These are phyloP conservation scores for Cryptosporidium sp. DNA, from an alignment of 169 alveolate species.

Conservation along the genomic window DNA sequence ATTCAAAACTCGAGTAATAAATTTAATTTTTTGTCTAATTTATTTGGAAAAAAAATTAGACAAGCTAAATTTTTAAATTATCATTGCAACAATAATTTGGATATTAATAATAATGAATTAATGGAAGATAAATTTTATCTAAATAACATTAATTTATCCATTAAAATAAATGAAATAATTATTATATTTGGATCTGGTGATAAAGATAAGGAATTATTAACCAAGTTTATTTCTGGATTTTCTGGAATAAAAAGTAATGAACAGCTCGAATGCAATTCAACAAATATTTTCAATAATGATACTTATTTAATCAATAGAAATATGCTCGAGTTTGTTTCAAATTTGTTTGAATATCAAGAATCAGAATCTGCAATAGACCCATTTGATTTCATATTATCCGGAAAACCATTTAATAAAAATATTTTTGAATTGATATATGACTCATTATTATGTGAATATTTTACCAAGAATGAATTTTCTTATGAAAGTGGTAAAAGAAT, in stretches of 20 bases:
- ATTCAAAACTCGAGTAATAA: background rate
- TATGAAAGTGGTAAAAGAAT: background rate
- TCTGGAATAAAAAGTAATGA: slow-evolving; percentile 20
- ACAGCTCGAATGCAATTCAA: background rate
- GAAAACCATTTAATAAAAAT: slow-evolving; percentile 20
- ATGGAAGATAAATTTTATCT: background rate
- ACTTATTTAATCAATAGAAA: slow-evolving; percentile 21
- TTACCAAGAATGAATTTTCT: background rate
- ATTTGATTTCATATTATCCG: slow-evolving; percentile 22
- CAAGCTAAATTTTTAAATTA: background rate
- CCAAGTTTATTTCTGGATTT: slow-evolving; percentile 44
- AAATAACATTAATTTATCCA: background rate
- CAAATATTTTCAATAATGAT: background rate
- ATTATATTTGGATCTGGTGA: slow-evolving; percentile 35
- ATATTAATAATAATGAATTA: background rate
- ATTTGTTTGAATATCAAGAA: slow-evolving; percentile 23
- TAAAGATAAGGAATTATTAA: background rate
- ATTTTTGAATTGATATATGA: slow-evolving; percentile 30
- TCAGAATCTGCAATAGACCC: slow-evolving; percentile 1
- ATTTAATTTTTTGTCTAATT: background rate
- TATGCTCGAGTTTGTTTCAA: slow-evolving; percentile 38
- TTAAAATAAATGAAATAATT: slow-evolving; percentile 4
- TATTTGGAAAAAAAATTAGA: background rate
- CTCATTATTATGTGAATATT: background rate
- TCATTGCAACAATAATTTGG: background rate